Percentiles rank a stretch among this genome's conserved stretches.
Conservation (phyloP, 176 grass and related monocot genomes). For the Guadua angustifolia region DNA sequence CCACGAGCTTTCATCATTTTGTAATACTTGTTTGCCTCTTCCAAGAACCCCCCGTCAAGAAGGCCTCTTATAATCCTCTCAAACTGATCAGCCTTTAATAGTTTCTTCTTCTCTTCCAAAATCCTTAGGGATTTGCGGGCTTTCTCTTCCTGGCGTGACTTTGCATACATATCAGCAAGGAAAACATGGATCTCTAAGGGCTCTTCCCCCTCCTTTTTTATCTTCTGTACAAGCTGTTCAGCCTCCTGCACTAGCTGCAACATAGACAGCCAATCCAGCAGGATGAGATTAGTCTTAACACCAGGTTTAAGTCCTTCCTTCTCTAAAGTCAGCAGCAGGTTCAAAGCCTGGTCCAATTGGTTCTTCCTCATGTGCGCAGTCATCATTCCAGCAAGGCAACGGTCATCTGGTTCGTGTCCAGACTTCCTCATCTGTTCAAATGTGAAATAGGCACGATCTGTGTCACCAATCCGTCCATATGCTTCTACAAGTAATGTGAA, state of each 20-base stretch:
- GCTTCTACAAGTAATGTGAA: constrained; percentile 60
- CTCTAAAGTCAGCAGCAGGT: constrained; percentile 71
- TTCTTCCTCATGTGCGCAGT: constrained; percentile 60
- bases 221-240: constrained; percentile 60
- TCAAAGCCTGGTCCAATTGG: constrained; percentile 65
- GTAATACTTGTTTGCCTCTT: constrained; percentile 71
- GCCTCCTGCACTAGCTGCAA: constrained; percentile 77
- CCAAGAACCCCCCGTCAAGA: constrained; percentile 51
- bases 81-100: constrained; percentile 67
- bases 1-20: constrained; percentile 68
- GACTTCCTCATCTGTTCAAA: constrained; percentile 62
- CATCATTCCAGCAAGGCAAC: constrained; percentile 67
- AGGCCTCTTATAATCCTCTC: constrained; percentile 70
- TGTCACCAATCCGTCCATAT: constrained; percentile 45
- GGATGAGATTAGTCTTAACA: constrained; percentile 55
- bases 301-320: constrained; percentile 74
- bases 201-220: constrained; percentile 60
- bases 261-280: constrained; percentile 73
- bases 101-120: constrained; percentile 68
- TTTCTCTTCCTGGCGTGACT: constrained; percentile 55
- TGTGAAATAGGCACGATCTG: constrained; percentile 1
- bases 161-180: constrained; percentile 78
- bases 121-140: constrained; percentile 71
- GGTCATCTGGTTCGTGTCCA: constrained; percentile 71
- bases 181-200: constrained; percentile 74